A percentile compares a stretch with the other conserved stretches of the same genome.
Conservation (phyloP, 108 stramenopile species). For the Skeletonema tropicum region DNA sequence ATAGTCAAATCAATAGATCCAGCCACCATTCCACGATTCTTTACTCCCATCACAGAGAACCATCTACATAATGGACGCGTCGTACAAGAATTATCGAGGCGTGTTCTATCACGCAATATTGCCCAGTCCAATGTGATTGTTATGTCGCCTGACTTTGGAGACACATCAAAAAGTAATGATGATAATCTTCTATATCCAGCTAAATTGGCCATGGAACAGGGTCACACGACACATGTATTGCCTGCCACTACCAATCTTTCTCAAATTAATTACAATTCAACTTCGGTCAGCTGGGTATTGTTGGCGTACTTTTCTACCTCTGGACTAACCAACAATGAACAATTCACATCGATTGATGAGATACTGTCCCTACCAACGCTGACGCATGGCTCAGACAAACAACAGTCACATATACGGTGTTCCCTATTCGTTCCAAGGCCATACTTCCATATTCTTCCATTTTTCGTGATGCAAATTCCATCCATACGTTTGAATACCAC, state of each 20-base stretch:
- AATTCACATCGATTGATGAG: constrained; percentile 13
- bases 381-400: constrained; percentile 31
- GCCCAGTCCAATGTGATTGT: constrained; percentile 50
- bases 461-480: neutral
- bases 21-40: neutral
- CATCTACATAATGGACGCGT: constrained; percentile 33
- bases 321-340: constrained; percentile 1
- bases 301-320: constrained; percentile 26
- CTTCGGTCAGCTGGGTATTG: constrained; percentile 39
- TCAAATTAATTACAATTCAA: constrained; percentile 8
- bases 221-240: constrained; percentile 8
- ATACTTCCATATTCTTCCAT: constrained; percentile 3
- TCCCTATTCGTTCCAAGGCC: constrained; percentile 8
- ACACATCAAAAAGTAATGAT: neutral
- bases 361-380: constrained; percentile 21
- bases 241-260: constrained; percentile 19
- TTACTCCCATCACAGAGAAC: constrained; percentile 10
- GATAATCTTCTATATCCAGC: constrained; percentile 7
- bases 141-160: constrained; percentile 30
- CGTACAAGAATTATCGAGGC: constrained; percentile 43
- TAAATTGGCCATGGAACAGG: constrained; percentile 31
- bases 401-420: constrained; percentile 35
- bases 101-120: constrained; percentile 50
- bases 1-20: no score
- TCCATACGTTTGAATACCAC: constrained; percentile 1